Base-by-base conservation (phyloP, 1,284 basidiomycete species). In the Leccinum pachyderme region DNA sequence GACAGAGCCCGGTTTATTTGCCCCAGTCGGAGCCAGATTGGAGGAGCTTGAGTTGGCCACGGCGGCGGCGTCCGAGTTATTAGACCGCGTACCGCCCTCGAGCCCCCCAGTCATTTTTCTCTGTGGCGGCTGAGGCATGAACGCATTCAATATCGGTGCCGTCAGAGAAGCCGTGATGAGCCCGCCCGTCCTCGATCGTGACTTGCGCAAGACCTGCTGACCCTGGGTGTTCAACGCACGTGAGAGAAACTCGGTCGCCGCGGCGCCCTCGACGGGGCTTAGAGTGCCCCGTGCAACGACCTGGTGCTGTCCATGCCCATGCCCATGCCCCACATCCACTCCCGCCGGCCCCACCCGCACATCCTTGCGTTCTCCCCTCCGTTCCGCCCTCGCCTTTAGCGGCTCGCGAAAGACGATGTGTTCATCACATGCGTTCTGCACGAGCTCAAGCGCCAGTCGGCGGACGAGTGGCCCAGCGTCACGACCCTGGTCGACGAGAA, bases 391-490 rank as follows among this genome's bases (percentile, higher is more conserved):
- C 11, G 72, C 71, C 47, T 67, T 67, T 58, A 49, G 32, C 0
- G 7, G 75, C 51, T 86, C 80, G 13, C 77, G 75, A 66, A 86
- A 82, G 8, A 75, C 71, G 7, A 93, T 64, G 0, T 80, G 81
- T 52, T 84, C 80, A 53, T 92, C 89, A 5, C 91, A 78, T 1
- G 91, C 89, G 49, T 82, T 85, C 53, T 77, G 77, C 22, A 95
- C 82, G 5, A 95, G 80, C 31, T 82, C 78, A 58, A 90, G 77
- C 0, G 93, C 91, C 4, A 93, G 77, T 43, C 72, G 73, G 0
- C 82, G 81, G 27, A 95, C 75, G 11, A 89, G 73, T 0, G 80
- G 74, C 15, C 82, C 78, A 0, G 86, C 82, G 12, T 86, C 86
- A 6, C 72, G 76, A 0, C 85, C 86, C 51, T 83, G 77, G 61